Evolutionary conservation across 2,329 filamentous ascomycete genomes (phyloP), one percentile per base, ranked within the genome.

Genomic region (Colletotrichum lupini): DNA sequence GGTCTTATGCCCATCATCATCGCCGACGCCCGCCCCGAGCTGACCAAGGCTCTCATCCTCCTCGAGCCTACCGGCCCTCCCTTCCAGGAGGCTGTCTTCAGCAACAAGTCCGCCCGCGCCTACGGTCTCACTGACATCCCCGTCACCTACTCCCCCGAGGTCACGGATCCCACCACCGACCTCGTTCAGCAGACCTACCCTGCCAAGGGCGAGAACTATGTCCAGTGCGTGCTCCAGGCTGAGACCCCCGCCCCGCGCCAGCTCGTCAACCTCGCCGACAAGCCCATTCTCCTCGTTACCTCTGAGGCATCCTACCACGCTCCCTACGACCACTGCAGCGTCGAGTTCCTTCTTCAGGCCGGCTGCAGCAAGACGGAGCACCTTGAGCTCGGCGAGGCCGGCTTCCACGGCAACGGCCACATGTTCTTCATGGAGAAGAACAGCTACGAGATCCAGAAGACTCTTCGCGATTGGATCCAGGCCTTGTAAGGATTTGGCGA

Each of bases 121-220:
- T 90, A 82, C 76, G 88, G 87, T 1, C 74, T 90, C 6, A 84
- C 87, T 6, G 82, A 87, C 57, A 82, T 86, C n/a, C 84, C 86
- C 0, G 72, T 90, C 19, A 84, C 82, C 0, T 90, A 88, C 76
- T 79, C 79, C 1, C 87, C 87, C 12, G 77, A 82, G 0, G 82
- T 87, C 11, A 74, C 73, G 0, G 78, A 86, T 71, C 80, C 83
- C 1, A 63, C 75, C 3, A 62, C 60, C 9, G 83, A 85, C 6
- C 76, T 87, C 53, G 73, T 79, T 35, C 80, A 80, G 69, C 63
- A 81, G 74, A 37, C 76, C 26, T 63, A 81, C 66, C 55, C 78
- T 58, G 74, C 79, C 24, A 75, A 70, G 19, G 75, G 72, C 7
- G 65, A 76, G 4, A 73, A 77, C 24, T 67, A 77, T 30, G 76